Percentiles rank a stretch among this genome's conserved stretches.
phyloP scores from a whole-genome alignment of 495 filamentous ascomycete species.

The Acidiella bohemica region DNA sequence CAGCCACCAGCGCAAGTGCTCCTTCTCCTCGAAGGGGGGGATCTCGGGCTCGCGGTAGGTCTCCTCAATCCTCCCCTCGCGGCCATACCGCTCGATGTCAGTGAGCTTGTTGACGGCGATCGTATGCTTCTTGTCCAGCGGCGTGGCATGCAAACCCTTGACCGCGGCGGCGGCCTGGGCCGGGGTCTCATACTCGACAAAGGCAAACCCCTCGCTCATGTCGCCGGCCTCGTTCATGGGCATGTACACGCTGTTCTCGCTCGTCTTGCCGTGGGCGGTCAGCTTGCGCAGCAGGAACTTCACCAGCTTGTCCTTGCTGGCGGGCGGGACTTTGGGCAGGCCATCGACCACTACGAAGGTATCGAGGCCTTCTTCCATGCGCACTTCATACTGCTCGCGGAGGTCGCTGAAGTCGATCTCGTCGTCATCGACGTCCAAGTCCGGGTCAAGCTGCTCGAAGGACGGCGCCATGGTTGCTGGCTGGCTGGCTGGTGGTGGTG shows the following conservation, averaged over 20 bases:
- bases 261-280: slow-evolving; percentile 64
- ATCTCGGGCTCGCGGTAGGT: slow-evolving; percentile 66
- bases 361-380: slow-evolving; percentile 88
- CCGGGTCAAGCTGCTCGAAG: slow-evolving; percentile 58
- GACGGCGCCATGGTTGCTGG: slow-evolving; percentile 60
- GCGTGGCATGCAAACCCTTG: slow-evolving; percentile 65
- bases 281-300: slow-evolving; percentile 92
- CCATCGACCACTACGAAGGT: slow-evolving; percentile 93
- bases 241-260: slow-evolving; percentile 85
- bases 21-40: slow-evolving; percentile 73
- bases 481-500: too few species aligned
- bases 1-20: slow-evolving; percentile 89
- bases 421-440: slow-evolving; percentile 78
- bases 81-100: slow-evolving; percentile 89
- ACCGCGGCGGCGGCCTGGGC: slow-evolving; percentile 80
- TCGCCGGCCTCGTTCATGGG: slow-evolving; percentile 62
- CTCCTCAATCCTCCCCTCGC: slow-evolving; percentile 84
- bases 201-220: slow-evolving; percentile 70
- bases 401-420: slow-evolving; percentile 82
- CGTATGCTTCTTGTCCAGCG: slow-evolving; percentile 91
- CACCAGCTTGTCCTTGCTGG: slow-evolving; percentile 74
- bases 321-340: slow-evolving; percentile 70
- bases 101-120: slow-evolving; percentile 94
- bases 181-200: slow-evolving; percentile 89
- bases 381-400: slow-evolving; percentile 82